Evolutionary conservation across 352 stramenopile genomes (phyloP).

Genomic region (Phytophthora europaea): DNA sequence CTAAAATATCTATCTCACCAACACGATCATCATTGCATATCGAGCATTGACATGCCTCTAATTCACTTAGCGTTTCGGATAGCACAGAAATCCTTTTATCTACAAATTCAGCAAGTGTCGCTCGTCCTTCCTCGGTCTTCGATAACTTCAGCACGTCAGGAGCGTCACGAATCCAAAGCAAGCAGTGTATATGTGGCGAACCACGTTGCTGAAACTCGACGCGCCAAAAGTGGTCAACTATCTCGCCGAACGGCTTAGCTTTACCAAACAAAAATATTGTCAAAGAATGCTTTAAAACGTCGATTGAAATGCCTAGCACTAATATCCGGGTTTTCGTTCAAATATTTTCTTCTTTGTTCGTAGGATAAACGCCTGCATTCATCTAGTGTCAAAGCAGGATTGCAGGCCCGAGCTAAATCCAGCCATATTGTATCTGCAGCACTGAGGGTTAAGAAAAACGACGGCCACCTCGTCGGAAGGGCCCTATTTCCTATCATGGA

Average conservation of each 20-base stretch:
- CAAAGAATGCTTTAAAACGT: constrained; percentile 33
- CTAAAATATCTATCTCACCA: too few species aligned
- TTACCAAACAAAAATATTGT: constrained; percentile 2
- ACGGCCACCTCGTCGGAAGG: constrained; percentile 20
- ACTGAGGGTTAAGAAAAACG: constrained; percentile 40
- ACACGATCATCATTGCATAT: too few species aligned
- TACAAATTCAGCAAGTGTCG: constrained; percentile 2
- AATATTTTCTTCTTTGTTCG: neutral
- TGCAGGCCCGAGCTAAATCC: constrained; percentile 32
- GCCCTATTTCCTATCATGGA: constrained; percentile 25
- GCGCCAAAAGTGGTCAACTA: constrained; percentile 34
- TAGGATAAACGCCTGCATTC: too few species aligned
- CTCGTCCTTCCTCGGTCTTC: neutral
- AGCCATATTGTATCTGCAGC: constrained; percentile 42
- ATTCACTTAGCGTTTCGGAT: neutral
- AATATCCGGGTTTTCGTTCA: constrained; percentile 3
- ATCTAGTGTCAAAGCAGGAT: constrained; percentile 3
- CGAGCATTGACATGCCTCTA: neutral
- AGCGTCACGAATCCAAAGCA: constrained; percentile 30
- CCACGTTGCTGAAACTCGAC: constrained; percentile 1
- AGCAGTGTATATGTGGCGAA: constrained; percentile 30
- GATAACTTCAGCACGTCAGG: constrained; percentile 21
- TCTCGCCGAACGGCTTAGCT: constrained; percentile 19
- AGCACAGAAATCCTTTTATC: constrained; percentile 15
- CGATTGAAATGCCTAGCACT: constrained; percentile 30